Evolutionary conservation across 2,329 filamentous ascomycete species (phyloP).

Genomic region (Ceratocystis papillata): DNA sequence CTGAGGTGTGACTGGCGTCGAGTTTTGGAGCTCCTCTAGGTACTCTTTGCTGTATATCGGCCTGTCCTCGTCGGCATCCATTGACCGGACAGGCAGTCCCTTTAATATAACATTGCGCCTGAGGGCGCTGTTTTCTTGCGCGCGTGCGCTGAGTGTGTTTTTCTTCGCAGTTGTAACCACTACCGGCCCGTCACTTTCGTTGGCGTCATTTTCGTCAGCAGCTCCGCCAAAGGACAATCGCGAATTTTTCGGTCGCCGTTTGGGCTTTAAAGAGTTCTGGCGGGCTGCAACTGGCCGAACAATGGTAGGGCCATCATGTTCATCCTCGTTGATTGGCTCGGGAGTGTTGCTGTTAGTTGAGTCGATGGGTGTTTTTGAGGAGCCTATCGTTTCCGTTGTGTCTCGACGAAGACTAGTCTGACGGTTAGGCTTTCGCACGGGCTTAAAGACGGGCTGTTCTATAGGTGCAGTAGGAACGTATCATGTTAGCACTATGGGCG

Average conservation of each 20-base stretch:
- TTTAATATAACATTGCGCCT: conserved; percentile 42
- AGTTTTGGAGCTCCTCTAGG: conserved; percentile 71
- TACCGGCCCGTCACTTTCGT: conserved; percentile 43
- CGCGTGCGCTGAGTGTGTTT: conserved; percentile 52
- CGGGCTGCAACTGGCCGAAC: conserved; percentile 40
- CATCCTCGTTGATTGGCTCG: conserved; percentile 34
- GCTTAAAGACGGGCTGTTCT: conserved; percentile 31
- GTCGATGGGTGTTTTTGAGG: conserved; percentile 23
- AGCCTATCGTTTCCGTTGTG: conserved; percentile 33
- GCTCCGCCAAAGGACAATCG: conserved; percentile 66
- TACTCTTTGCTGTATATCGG: conserved; percentile 81
- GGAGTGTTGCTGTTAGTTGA: conserved; percentile 26
- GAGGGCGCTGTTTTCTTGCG: conserved; percentile 54
- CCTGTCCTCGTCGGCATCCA: conserved; percentile 52
- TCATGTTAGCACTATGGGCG: conserved; percentile 14
- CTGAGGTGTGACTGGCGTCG: conserved; percentile 72
- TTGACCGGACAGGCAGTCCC: conserved; percentile 46
- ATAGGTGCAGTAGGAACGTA: not conserved
- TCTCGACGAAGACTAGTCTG: conserved; percentile 49
- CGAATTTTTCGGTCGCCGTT: conserved; percentile 55
- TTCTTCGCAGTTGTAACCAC: conserved; percentile 52
- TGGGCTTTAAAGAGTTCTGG: conserved; percentile 46
- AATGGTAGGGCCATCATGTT: conserved; percentile 39
- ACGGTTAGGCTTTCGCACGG: conserved; percentile 43
- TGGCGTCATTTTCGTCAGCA: conserved; percentile 38